These are phyloP conservation scores for Hypoxylon lenormandii DNA, from an alignment of 495 filamentous ascomycete species.

Conservation along the genomic window DNA sequence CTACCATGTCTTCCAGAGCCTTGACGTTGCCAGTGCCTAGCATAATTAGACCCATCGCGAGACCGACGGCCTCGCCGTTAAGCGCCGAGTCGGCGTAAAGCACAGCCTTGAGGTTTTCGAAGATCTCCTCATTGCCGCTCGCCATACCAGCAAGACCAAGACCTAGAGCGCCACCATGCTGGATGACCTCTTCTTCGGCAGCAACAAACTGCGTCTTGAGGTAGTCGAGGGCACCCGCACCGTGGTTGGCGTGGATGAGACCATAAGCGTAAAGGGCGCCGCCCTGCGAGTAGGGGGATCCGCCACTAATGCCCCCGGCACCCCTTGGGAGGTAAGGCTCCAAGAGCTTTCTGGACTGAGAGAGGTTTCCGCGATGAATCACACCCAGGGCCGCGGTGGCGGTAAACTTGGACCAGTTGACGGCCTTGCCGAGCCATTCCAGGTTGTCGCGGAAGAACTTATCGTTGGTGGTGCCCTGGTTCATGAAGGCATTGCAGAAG, in stretches of 20 bases:
- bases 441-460: conserved; percentile 97
- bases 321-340: conserved; percentile 92
- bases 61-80: conserved; percentile 94
- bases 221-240: conserved; percentile 88
- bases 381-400: conserved; percentile 96
- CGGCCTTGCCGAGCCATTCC: conserved; percentile 97
- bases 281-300: conserved; percentile 94
- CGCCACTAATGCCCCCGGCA: conserved; percentile 70
- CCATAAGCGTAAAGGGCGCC: conserved; percentile 95
- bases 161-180: conserved; percentile 94
- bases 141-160: conserved; percentile 98
- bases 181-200: conserved; percentile 91
- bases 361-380: conserved; percentile 93
- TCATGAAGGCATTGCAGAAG: conserved; percentile 98
- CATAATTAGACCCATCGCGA: conserved; percentile 97
- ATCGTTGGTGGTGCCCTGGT: conserved; percentile 97
- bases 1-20: conserved; percentile 92
- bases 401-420: conserved; percentile 99
- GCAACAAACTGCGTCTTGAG: conserved; percentile 87
- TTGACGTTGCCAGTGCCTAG: conserved; percentile 91
- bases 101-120: conserved; percentile 86
- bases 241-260: conserved; percentile 97
- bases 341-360: conserved; percentile 89
- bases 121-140: conserved; percentile 87
- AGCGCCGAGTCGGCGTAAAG: conserved; percentile 93